Evolutionary conservation across 768 basidiomycete species (phyloP).

Genomic region (Trametopsis cervina): DNA sequence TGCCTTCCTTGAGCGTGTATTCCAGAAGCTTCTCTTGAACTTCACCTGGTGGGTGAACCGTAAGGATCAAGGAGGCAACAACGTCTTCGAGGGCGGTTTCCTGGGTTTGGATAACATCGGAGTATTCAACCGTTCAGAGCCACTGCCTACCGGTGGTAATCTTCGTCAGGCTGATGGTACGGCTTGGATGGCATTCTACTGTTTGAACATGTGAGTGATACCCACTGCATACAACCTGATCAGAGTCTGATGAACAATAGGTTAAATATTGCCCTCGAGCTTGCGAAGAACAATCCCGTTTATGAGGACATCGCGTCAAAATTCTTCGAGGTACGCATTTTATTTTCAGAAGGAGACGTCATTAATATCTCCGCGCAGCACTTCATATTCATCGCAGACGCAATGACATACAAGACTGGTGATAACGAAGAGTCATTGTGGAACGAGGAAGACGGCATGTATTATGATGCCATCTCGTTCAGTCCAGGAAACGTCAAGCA

Average conservation of each 20-base stretch:
- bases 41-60: slow-evolving; percentile 99
- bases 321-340: slow-evolving; percentile 71
- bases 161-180: slow-evolving; percentile 98
- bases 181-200: slow-evolving; percentile 99
- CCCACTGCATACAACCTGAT: background rate
- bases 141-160: slow-evolving; percentile 87
- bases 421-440: slow-evolving; percentile 78
- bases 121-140: slow-evolving; percentile 96
- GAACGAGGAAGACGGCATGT: slow-evolving; percentile 97
- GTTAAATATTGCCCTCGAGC: slow-evolving; percentile 94
- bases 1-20: slow-evolving; percentile 91
- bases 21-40: slow-evolving; percentile 94
- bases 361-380: slow-evolving; percentile 42
- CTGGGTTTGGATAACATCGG: slow-evolving; percentile 97
- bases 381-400: slow-evolving; percentile 97
- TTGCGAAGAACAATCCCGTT: slow-evolving; percentile 95
- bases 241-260: slow-evolving; percentile 30
- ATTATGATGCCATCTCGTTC: slow-evolving; percentile 95
- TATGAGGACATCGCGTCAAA: slow-evolving; percentile 99
- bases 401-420: slow-evolving; percentile 90
- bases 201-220: slow-evolving; percentile 76
- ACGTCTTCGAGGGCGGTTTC: slow-evolving; percentile 98
- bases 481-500: slow-evolving; percentile 78
- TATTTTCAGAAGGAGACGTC: slow-evolving; percentile 2
- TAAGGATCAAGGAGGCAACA: slow-evolving; percentile 91